These are phyloP conservation scores for Casuarina equisetifolia DNA, from an alignment of 306 rosid genomes.

Conservation along the genomic window DNA sequence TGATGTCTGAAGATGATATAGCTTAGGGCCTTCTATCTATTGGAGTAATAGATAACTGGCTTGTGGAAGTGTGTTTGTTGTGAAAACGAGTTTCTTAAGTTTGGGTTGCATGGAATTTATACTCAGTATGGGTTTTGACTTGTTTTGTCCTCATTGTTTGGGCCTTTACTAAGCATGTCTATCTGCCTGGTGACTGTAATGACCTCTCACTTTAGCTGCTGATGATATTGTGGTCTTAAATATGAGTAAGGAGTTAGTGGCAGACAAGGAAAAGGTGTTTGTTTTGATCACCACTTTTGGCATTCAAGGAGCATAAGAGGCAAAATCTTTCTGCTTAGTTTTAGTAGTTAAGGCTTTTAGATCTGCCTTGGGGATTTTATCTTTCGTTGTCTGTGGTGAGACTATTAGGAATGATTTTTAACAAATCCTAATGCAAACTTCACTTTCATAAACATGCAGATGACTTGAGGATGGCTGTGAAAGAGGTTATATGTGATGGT, in stretches of 20 bases:
- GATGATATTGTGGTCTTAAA: not conserved
- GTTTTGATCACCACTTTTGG: slow-evolving; percentile 6
- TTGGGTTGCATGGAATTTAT: not conserved
- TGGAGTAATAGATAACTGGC: not conserved
- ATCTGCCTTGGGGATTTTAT: not conserved
- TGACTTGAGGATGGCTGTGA: slow-evolving; percentile 89
- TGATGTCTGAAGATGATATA: too few relatives aligned
- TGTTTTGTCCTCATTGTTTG: not conserved
- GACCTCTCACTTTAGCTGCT: not conserved
- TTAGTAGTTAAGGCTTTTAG: slow-evolving; percentile 12
- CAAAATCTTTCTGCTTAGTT: not conserved
- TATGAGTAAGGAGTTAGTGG: not conserved
- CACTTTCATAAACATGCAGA: slow-evolving; percentile 41
- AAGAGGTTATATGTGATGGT: slow-evolving; percentile 76
- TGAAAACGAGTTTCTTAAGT: not conserved
- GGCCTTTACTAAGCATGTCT: not conserved
- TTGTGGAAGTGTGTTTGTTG: not conserved
- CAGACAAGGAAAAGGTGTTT: not conserved
- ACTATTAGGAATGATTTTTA: not conserved
- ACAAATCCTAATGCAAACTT: slow-evolving; percentile 5
- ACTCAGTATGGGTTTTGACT: not conserved
- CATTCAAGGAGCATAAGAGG: slow-evolving; percentile 2
- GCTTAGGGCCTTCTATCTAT: not conserved
- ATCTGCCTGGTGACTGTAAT: not conserved
- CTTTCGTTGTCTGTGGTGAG: slow-evolving; percentile 1